Evolutionary conservation across 257 asterid genomes (phyloP).

Genomic region (Solanum pennellii): DNA sequence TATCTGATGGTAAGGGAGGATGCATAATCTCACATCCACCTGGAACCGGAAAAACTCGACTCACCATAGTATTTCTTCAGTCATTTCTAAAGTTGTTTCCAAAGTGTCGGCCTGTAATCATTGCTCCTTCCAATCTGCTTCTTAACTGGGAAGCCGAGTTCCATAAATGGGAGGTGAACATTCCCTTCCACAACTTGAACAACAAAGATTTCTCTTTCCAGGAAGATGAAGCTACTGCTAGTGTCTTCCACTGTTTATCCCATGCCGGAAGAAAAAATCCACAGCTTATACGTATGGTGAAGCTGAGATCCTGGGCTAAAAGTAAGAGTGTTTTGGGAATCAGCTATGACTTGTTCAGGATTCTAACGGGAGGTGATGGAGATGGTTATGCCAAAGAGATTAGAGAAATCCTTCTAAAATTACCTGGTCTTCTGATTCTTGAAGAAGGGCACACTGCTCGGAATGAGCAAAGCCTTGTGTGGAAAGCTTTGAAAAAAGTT

Average conservation of each 20-base stretch:
- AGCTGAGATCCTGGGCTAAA: constrained; percentile 46
- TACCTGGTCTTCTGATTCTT: constrained; percentile 45
- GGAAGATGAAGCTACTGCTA: constrained; percentile 14
- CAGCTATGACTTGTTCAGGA: constrained; percentile 46
- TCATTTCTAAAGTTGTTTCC: constrained; percentile 48
- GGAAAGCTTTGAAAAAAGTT: constrained; percentile 42
- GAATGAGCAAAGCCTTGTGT: constrained; percentile 33
- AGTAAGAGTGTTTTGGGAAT: constrained; percentile 43
- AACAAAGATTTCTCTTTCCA: constrained; percentile 14
- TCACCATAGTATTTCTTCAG: constrained; percentile 52
- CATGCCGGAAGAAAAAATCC: neutral
- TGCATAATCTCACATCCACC: constrained; percentile 87
- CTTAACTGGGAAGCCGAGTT: constrained; percentile 63
- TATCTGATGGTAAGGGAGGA: constrained; percentile 33
- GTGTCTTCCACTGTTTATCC: neutral
- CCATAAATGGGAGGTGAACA: constrained; percentile 34
- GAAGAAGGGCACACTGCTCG: constrained; percentile 91
- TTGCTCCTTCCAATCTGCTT: constrained; percentile 70
- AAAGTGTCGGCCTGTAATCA: constrained; percentile 44
- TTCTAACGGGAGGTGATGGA: constrained; percentile 23
- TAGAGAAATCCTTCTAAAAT: constrained; percentile 39
- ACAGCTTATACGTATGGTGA: constrained; percentile 15
- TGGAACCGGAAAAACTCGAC: constrained; percentile 73
- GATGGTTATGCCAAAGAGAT: constrained; percentile 1
- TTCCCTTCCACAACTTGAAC: constrained; percentile 55